Evolutionary conservation across 2,329 filamentous ascomycete species (phyloP).

Genomic region (Plenodomus lindquistii): DNA sequence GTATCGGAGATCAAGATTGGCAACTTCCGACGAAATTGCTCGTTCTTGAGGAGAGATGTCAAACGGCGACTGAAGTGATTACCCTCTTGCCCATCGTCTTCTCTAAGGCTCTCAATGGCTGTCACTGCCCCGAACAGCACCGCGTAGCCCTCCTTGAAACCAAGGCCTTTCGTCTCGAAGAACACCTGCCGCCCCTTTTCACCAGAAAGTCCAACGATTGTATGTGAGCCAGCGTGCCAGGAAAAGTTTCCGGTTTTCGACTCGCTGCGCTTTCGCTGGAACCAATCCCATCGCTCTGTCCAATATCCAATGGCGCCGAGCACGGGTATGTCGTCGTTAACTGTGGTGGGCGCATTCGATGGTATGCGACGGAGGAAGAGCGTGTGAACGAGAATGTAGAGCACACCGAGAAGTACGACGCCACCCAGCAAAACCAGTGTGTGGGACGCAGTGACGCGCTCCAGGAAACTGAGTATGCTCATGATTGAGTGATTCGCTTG

Average conservation of each 20-base stretch:
- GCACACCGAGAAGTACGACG: conserved; percentile 9
- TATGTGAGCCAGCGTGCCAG: conserved; percentile 53
- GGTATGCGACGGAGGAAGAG: conserved; percentile 24
- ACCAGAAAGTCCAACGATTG: conserved; percentile 52
- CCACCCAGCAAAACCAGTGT: conserved; percentile 12
- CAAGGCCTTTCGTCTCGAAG: conserved; percentile 52
- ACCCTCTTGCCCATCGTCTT: conserved; percentile 9
- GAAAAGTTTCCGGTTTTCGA: conserved; percentile 52
- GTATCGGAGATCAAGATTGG: conserved; percentile 48
- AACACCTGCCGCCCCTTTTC: conserved; percentile 49
- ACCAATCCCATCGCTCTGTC: conserved; percentile 52
- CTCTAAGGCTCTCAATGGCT: conserved; percentile 12
- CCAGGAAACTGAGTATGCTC: neutral
- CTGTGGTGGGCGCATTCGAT: conserved; percentile 22
- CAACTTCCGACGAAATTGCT: conserved; percentile 40
- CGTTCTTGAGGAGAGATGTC: conserved; percentile 27
- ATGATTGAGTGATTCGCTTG: neutral
- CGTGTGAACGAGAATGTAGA: conserved; percentile 6
- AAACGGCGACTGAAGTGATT: conserved; percentile 30
- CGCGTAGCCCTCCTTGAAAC: conserved; percentile 48
- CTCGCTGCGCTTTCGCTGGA: conserved; percentile 34
- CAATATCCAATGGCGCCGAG: conserved; percentile 54
- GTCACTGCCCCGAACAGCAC: conserved; percentile 32
- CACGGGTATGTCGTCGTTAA: conserved; percentile 43
- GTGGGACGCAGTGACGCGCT: conserved; percentile 7